Percentiles rank a stretch among this genome's conserved stretches.
phyloP scores from a whole-genome alignment of 2,329 filamentous ascomycete species.

The Aspergillus neotritici region DNA sequence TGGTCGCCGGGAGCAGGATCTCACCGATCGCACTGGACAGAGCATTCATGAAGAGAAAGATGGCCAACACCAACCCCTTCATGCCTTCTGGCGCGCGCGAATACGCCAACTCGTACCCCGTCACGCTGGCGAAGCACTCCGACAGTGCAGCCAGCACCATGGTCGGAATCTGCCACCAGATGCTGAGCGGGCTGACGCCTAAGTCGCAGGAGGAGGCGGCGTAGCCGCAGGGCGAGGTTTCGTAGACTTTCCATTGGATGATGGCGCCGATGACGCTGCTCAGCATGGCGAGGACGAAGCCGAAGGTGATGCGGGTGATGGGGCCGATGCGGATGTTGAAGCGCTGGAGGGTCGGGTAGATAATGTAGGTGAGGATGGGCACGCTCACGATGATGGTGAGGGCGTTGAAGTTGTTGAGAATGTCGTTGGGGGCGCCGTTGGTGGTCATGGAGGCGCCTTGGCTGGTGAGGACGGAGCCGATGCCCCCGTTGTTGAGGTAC shows the following conservation, averaged over 20 bases:
- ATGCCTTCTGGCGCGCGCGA: constrained; percentile 39
- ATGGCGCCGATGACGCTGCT: constrained; percentile 36
- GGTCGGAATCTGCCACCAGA: constrained; percentile 42
- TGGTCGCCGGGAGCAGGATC: constrained; percentile 40
- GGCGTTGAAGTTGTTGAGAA: constrained; percentile 48
- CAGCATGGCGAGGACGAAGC: constrained; percentile 47
- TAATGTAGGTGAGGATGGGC: constrained; percentile 44
- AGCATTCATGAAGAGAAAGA: constrained; percentile 40
- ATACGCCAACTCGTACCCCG: constrained; percentile 44
- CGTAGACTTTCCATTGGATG: constrained; percentile 45
- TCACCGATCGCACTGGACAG: constrained; percentile 38
- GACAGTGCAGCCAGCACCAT: constrained; percentile 34
- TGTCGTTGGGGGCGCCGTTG: constrained; percentile 48
- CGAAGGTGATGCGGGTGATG: constrained; percentile 47
- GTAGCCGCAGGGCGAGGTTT: constrained; percentile 41
- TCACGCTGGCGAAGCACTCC: constrained; percentile 41
- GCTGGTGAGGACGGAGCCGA: constrained; percentile 47
- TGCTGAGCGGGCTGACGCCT: constrained; percentile 35
- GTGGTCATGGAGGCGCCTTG: constrained; percentile 47
- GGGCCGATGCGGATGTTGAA: constrained; percentile 44
- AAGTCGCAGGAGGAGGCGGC: constrained; percentile 35
- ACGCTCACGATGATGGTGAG: constrained; percentile 45
- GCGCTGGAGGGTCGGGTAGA: constrained; percentile 45
- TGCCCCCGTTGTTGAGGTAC: constrained; percentile 41
- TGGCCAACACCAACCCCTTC: constrained; percentile 39